A percentile compares a stretch with the other conserved stretches of the same genome.
phyloP scores from a whole-genome alignment of 257 asterid species.

The Mentha longifolia region DNA sequence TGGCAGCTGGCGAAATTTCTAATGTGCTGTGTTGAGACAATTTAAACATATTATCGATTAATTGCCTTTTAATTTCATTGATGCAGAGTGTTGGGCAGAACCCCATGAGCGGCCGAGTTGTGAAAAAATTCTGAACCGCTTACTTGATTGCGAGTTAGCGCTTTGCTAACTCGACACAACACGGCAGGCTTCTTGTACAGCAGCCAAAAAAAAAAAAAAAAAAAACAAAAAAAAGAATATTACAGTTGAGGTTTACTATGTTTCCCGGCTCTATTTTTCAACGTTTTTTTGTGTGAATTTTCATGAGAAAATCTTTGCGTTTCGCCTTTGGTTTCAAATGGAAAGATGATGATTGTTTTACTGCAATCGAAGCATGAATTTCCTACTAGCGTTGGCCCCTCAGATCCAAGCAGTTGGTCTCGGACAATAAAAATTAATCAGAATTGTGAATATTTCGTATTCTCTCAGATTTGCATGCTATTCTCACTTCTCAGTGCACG shows the following conservation, averaged over 20 bases:
- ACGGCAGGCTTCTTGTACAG: conserved; percentile 30
- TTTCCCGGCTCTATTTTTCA: conserved; percentile 51
- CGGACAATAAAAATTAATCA: background rate
- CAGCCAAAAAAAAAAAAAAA: background rate
- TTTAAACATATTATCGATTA: background rate
- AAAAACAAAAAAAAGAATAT: no score
- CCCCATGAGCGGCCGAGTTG: conserved; percentile 80
- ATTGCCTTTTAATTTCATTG: background rate
- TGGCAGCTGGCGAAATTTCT: background rate
- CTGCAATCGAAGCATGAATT: conserved; percentile 19
- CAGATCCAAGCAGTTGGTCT: background rate
- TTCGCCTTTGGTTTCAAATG: conserved; percentile 12
- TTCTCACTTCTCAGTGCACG: no score
- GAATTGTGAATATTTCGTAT: background rate
- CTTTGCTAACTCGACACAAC: conserved; percentile 47
- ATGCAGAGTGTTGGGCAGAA: conserved; percentile 88
- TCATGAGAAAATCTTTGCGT: conserved; percentile 3
- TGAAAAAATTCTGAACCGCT: conserved; percentile 72
- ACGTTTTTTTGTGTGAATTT: conserved; percentile 39
- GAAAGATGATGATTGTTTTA: conserved; percentile 11
- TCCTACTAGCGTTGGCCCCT: background rate
- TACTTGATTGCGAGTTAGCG: conserved; percentile 77
- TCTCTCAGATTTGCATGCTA: no score
- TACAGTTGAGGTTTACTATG: conserved; percentile 53
- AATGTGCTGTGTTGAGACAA: background rate